phyloP scores from a whole-genome alignment of 768 basidiomycete genomes.

The Suillus decipiens region DNA sequence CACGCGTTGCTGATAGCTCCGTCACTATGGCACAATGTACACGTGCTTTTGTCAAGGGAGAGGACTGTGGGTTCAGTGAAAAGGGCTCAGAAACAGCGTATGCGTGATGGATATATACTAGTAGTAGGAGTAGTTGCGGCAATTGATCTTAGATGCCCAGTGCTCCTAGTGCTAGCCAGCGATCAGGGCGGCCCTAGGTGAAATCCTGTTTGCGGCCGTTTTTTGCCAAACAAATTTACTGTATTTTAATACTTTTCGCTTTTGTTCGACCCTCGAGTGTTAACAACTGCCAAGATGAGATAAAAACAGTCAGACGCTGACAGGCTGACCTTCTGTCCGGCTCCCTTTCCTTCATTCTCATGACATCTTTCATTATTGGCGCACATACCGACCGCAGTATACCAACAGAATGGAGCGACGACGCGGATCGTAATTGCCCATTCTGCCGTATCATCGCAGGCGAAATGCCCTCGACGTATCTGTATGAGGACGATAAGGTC shows the following conservation, averaged over 20 bases:
- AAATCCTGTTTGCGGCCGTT: neutral
- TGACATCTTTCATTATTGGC: constrained; percentile 78
- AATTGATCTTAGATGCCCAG: neutral
- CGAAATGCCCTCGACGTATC: constrained; percentile 45
- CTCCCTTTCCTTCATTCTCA: constrained; percentile 23
- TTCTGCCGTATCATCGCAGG: constrained; percentile 68
- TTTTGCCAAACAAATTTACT: neutral
- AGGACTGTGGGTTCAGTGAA: constrained; percentile 58
- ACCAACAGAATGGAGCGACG: constrained; percentile 50
- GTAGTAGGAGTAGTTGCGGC: constrained; percentile 4
- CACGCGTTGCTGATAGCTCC: constrained; percentile 48
- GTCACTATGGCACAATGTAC: constrained; percentile 96
- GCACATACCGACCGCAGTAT: constrained; percentile 51
- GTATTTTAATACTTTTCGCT: neutral
- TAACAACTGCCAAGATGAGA: too few species aligned
- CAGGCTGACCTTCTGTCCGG: neutral
- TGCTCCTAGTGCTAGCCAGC: neutral
- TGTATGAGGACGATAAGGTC: constrained; percentile 65
- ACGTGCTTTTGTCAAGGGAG: constrained; percentile 78
- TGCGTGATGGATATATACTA: constrained; percentile 34
- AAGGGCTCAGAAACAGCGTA: constrained; percentile 46
- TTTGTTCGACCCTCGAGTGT: neutral
- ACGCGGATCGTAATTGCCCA: constrained; percentile 44
- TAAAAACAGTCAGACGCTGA: neutral
- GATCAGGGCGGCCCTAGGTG: too few species aligned